Percentiles rank a stretch among this genome's conserved stretches.
These are phyloP conservation scores for Strobilomyces dryophilus DNA, from an alignment of 768 basidiomycete genomes.

Conservation along the genomic window DNA sequence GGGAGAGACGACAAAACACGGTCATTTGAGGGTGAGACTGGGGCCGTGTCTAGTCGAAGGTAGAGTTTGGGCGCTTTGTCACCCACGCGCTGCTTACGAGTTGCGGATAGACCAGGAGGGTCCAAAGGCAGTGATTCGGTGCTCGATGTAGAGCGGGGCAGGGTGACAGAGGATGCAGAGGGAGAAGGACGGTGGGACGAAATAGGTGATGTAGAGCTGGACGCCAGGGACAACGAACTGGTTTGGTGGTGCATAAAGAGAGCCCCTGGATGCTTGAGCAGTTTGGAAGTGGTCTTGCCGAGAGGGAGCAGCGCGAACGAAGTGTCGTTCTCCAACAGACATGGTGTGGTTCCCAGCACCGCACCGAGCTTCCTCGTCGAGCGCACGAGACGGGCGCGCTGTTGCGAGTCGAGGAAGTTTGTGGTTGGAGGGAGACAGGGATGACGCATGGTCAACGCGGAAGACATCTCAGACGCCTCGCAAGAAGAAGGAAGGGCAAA, in stretches of 20 bases:
- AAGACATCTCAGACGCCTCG: constrained; percentile 21
- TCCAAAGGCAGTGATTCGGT: constrained; percentile 6
- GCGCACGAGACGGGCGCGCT: constrained; percentile 35
- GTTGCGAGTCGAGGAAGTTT: constrained; percentile 28
- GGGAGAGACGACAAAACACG: constrained; percentile 6
- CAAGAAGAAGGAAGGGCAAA: not conserved
- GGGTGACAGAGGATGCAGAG: constrained; percentile 16
- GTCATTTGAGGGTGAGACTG: constrained; percentile 11
- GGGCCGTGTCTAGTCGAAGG: constrained; percentile 19
- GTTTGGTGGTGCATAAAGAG: constrained; percentile 25
- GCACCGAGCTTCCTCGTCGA: constrained; percentile 36
- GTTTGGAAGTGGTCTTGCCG: constrained; percentile 14
- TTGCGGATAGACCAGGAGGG: constrained; percentile 19
- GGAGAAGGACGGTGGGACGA: constrained; percentile 12
- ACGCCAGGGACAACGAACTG: constrained; percentile 20
- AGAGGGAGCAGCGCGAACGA: constrained; percentile 23
- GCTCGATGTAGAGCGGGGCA: constrained; percentile 6
- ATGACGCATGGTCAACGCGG: constrained; percentile 13
- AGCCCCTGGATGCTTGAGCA: constrained; percentile 31
- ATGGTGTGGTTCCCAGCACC: constrained; percentile 35
- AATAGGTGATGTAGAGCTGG: constrained; percentile 10
- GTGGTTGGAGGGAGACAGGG: constrained; percentile 32
- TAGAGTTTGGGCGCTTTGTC: constrained; percentile 19
- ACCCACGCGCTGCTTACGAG: constrained; percentile 9
- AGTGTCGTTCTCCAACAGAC: constrained; percentile 26